Base-by-base conservation (phyloP, 2,329 filamentous ascomycete species). In the Beauveria asiatica region DNA sequence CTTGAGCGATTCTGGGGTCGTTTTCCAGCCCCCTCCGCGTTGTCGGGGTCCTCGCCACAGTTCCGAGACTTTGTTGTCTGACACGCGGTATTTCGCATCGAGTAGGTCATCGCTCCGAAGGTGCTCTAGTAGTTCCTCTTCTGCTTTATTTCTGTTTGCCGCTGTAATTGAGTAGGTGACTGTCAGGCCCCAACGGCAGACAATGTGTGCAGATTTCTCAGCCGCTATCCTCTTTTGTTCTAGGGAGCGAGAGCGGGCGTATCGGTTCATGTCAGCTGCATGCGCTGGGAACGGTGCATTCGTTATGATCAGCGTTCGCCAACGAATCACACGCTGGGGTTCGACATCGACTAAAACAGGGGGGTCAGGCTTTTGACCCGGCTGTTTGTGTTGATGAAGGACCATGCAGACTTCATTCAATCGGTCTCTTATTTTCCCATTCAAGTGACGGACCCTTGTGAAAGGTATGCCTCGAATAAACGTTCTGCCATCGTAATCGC, bases 171-270 rank as follows among this genome's bases (percentile, higher is more conserved):
- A 64, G 45, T 73, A 71, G 30, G 64, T 51, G 25, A 68, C 59
- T 61, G 68, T 62, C 63, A 72, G 64, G 27, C 75, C 78, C 78
- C 79, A 86, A 3, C 84, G 75, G 59, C 80, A 83, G 5, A 82
- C 78, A 1, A 87, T 67, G 0, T 70, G 67, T 0, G 73, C 77
- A 16, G 70, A 65, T 11, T 3, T 41, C 1, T 68, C 61, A 11
- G 68, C 65, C 0, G 69, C 61, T 1, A 67, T 64, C 0, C 66
- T 23, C 1, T 64, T 50, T 48, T 58, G 46, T 23, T 64, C 59
- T 17, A 54, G 46, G 13, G 60, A 37, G 7, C 60, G 53, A 1
- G 17, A 64, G 13, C 66, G 65, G 0, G 52, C 55, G 41, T 67
- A 74, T 0, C 67, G 54, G 0, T 55, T 30, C 0, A 51, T 23